Conservation (phyloP, 129 eudicot genomes). For the Artemisia argyi region DNA sequence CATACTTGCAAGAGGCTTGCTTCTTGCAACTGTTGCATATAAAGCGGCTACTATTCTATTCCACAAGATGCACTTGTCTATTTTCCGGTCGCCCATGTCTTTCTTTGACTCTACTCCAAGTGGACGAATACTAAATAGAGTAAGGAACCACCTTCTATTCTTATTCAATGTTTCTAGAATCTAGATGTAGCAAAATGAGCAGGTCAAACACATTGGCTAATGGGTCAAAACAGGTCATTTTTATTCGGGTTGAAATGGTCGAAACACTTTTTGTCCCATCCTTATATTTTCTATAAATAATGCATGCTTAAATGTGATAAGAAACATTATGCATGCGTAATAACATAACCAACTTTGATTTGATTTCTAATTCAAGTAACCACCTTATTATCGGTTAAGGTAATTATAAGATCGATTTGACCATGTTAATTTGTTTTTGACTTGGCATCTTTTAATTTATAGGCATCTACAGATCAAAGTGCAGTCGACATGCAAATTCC, state of each 20-base stretch:
- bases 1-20: constrained; percentile 51
- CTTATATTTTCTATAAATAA: no score
- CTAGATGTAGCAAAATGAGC: neutral
- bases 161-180: neutral
- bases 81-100: constrained; percentile 91
- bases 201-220: neutral
- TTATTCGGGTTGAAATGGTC: no score
- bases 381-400: neutral
- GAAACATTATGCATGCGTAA: neutral
- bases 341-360: no score
- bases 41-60: constrained; percentile 72
- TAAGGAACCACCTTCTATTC: constrained; percentile 28
- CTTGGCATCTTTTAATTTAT: neutral
- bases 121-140: constrained; percentile 80
- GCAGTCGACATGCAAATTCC: constrained; percentile 36
- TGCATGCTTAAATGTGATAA: neutral
- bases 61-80: constrained; percentile 65
- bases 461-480: constrained; percentile 47
- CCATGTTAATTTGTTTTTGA: no score
- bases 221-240: no score
- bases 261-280: no score
- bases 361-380: no score
- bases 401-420: neutral
- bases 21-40: constrained; percentile 54
- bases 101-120: constrained; percentile 93